Percentiles rank a stretch among this genome's conserved stretches.
These are phyloP conservation scores for Naganishia onofrii DNA, from an alignment of 768 basidiomycete genomes.

Conservation along the genomic window DNA sequence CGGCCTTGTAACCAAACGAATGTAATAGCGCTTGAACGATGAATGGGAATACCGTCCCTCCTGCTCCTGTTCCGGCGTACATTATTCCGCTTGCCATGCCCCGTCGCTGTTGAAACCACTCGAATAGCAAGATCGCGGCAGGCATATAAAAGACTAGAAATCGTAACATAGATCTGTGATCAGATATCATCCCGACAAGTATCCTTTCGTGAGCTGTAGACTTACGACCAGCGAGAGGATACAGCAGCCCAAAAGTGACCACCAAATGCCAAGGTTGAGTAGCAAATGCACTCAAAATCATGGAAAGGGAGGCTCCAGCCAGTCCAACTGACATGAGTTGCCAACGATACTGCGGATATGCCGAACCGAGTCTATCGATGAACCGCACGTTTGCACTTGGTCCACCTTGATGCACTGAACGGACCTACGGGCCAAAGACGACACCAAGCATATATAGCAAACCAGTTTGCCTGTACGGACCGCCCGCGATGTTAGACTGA, in stretches of 20 bases:
- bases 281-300: conserved; percentile 39
- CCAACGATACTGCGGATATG: conserved; percentile 34
- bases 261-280: conserved; percentile 49
- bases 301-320: conserved; percentile 29
- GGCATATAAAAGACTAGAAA: conserved; percentile 38
- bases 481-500: too few relatives aligned
- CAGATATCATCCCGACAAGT: neutral
- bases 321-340: conserved; percentile 36
- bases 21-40: conserved; percentile 39
- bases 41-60: conserved; percentile 47
- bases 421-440: conserved; percentile 44
- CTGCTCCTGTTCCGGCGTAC: conserved; percentile 37
- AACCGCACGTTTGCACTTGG: neutral
- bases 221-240: conserved; percentile 34
- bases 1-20: conserved; percentile 43
- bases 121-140: conserved; percentile 42
- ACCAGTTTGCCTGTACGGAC: conserved; percentile 36
- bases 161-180: neutral
- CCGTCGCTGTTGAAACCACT: conserved; percentile 44
- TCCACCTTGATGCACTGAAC: neutral
- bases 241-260: conserved; percentile 41
- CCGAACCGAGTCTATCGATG: conserved; percentile 4
- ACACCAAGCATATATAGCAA: conserved; percentile 40
- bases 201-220: neutral
- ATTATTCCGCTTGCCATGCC: conserved; percentile 44